Conservation (phyloP, 805 yeast genomes). For the Metschnikowia proteae region DNA sequence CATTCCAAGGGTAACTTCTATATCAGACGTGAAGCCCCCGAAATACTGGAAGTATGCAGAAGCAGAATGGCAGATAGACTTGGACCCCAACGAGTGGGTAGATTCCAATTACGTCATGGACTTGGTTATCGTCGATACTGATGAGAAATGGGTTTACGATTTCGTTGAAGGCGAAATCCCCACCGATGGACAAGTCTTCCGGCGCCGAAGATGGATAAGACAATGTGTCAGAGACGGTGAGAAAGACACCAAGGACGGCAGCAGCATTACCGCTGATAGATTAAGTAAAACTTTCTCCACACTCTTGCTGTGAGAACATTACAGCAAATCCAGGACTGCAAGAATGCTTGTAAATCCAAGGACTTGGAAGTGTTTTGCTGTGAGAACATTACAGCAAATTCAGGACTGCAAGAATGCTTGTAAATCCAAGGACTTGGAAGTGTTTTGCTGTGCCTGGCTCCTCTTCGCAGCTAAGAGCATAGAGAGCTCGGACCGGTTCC, state of each 20-base stretch:
- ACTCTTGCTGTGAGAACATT: constrained; percentile 10
- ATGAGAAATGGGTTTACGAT: constrained; percentile 87
- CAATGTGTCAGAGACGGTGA: constrained; percentile 24
- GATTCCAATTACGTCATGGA: constrained; percentile 44
- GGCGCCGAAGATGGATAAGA: constrained; percentile 70
- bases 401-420: constrained; percentile 44
- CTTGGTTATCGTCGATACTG: constrained; percentile 59
- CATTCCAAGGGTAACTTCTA: constrained; percentile 10
- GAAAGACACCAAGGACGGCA: constrained; percentile 5
- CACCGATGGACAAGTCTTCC: constrained; percentile 34
- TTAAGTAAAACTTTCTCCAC: constrained; percentile 13
- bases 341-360: constrained; percentile 49
- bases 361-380: constrained; percentile 26
- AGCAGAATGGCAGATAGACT: constrained; percentile 63
- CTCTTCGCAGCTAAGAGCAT: constrained; percentile 41
- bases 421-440: constrained; percentile 38
- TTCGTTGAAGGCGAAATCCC: constrained; percentile 21
- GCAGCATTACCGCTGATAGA: constrained; percentile 9
- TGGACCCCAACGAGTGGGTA: constrained; percentile 65
- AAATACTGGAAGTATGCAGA: constrained; percentile 51
- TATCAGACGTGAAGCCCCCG: constrained; percentile 53
- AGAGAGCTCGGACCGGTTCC: constrained; percentile 40
- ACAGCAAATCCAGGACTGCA: constrained; percentile 21
- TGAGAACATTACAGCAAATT: not conserved
- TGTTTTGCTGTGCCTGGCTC: constrained; percentile 24